Percentiles rank a stretch among this genome's conserved stretches.
Evolutionary conservation across 2,329 filamentous ascomycete species (phyloP).

Genomic region (Penicillium sp.): DNA sequence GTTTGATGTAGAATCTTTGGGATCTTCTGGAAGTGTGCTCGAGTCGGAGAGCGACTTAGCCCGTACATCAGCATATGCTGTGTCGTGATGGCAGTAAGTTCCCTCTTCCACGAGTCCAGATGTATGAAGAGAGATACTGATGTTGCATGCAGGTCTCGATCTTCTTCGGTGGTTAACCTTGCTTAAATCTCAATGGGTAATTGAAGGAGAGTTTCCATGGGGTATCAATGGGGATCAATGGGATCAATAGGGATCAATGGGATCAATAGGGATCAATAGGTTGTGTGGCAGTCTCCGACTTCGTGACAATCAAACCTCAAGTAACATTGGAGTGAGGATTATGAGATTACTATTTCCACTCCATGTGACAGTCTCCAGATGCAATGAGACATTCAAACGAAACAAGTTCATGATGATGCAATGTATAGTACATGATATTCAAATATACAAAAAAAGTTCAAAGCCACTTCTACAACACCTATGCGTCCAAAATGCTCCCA

Average conservation of each 20-base stretch:
- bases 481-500: slow-evolving; percentile 17
- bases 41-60: slow-evolving; percentile 87
- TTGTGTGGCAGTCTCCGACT: not conserved
- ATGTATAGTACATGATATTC: slow-evolving; percentile 30
- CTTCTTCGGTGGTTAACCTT: slow-evolving; percentile 36
- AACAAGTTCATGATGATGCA: slow-evolving; percentile 24
- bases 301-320: not conserved
- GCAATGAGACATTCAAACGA: slow-evolving; percentile 10
- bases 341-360: not conserved
- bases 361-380: not conserved
- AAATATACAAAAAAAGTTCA: slow-evolving; percentile 18
- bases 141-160: slow-evolving; percentile 32
- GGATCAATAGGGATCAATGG: not conserved
- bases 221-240: not conserved
- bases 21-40: slow-evolving; percentile 93
- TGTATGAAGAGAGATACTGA: slow-evolving; percentile 3
- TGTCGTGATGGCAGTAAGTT: slow-evolving; percentile 82
- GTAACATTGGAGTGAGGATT: not conserved
- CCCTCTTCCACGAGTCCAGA: not conserved
- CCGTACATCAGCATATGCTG: slow-evolving; percentile 96
- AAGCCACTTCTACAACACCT: slow-evolving; percentile 12
- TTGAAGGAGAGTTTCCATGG: not conserved
- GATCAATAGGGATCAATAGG: not conserved
- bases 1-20: slow-evolving; percentile 62
- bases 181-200: not conserved